Evolutionary conservation across 2,329 filamentous ascomycete species (phyloP), one percentile per base, ranked within the genome.

Genomic region (Penicillium sp.): DNA sequence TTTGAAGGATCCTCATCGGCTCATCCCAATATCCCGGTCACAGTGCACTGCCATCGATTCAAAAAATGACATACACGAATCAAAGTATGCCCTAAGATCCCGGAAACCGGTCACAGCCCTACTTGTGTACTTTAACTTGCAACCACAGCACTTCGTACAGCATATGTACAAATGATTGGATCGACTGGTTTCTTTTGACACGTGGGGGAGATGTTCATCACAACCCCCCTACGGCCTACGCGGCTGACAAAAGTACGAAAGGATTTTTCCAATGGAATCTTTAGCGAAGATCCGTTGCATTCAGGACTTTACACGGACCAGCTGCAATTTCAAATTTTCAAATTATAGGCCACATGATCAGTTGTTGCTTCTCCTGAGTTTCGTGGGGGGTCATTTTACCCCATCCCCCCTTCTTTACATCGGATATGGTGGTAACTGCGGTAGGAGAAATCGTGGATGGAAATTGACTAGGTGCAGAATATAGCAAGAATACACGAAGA

Each of bases 261-360:
- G 45, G 15, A 30, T n/a, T 28, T 28, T n/a, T 26, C n/a, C 19
- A 47, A 28, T 6, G 30, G n/a, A 13, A 12, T 51, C 33, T 22
- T 35, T 33, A 12, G 28, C 28, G 24, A 49, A 51, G 49, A 35
- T 51, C 28, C 30, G 19, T 15, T 35, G 28, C 49, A 35, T 35
- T 35, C 49, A 35, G 1, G n/a, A 30, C 17, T n/a, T 22, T 3
- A 24, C 49, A 51, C 12, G 28, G 28, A 51, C 49, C 49, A 51
- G 30, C n/a, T n/a, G 10, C n/a, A 19, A 51, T 33, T 51, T 51
- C 49, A 35, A 51, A 49, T 30, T 33, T 51, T 51, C 49, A 51
- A 35, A 49, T 49, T 12, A 30, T 19, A 44, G 45, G 26, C 45
- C 45, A 49, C 45, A 49, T 49, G 45, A 49, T 24, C 45, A n/a